Evolutionary conservation across 495 filamentous ascomycete species (phyloP).

Genomic region (Xylaria acuta): DNA sequence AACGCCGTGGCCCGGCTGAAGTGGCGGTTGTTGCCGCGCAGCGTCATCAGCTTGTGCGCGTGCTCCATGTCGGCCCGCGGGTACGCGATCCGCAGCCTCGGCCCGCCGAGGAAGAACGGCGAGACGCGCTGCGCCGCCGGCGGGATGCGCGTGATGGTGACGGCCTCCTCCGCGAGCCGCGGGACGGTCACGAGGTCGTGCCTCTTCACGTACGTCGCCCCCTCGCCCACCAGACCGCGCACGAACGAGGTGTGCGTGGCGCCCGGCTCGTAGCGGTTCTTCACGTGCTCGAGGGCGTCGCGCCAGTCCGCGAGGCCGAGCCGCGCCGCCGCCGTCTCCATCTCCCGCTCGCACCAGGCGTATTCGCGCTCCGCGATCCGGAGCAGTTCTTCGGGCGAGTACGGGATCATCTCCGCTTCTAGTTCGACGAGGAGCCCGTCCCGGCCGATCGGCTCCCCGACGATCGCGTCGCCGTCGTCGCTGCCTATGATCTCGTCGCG

Average conservation of each 20-base stretch:
- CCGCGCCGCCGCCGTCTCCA: slow-evolving; percentile 45
- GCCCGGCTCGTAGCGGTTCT: slow-evolving; percentile 56
- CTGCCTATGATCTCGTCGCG: slow-evolving; percentile 49
- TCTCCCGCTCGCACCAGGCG: slow-evolving; percentile 50
- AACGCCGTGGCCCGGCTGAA: slow-evolving; percentile 60
- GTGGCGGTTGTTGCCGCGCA: slow-evolving; percentile 60
- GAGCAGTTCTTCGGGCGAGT: slow-evolving; percentile 58
- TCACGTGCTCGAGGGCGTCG: slow-evolving; percentile 57
- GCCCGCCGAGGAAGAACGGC: slow-evolving; percentile 61
- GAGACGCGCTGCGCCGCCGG: slow-evolving; percentile 54
- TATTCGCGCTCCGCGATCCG: slow-evolving; percentile 52
- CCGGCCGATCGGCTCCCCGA: slow-evolving; percentile 58
- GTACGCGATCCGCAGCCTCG: slow-evolving; percentile 56
- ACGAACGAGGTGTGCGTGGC: slow-evolving; percentile 56
- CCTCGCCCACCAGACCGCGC: slow-evolving; percentile 48
- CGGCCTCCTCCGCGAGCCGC: slow-evolving; percentile 52
- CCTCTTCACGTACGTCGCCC: slow-evolving; percentile 49
- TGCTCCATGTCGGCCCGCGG: slow-evolving; percentile 57
- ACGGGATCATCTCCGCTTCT: slow-evolving; percentile 54
- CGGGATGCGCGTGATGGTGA: slow-evolving; percentile 60
- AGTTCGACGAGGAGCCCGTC: slow-evolving; percentile 50
- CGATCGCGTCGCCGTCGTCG: slow-evolving; percentile 50
- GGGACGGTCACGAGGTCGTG: slow-evolving; percentile 60
- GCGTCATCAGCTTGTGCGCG: slow-evolving; percentile 57
- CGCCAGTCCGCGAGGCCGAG: slow-evolving; percentile 49